These are phyloP conservation scores for Dimargaris xerosporica DNA, from an alignment of 192 early-diverging fungal species.

Conservation along the genomic window DNA sequence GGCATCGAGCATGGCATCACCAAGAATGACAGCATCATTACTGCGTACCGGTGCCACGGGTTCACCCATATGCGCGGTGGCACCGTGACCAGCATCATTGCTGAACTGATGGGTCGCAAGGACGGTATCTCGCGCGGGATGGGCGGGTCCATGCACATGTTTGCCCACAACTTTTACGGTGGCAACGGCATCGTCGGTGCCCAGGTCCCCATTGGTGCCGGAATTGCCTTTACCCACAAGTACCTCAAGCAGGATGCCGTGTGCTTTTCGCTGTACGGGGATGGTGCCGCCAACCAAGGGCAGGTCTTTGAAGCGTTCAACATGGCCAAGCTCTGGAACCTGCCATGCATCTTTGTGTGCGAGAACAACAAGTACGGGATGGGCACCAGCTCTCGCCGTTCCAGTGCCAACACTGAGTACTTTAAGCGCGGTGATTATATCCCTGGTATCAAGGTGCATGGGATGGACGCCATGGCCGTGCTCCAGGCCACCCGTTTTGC, in stretches of 20 bases:
- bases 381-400: conserved; percentile 82
- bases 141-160: conserved; percentile 99
- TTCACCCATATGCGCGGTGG: conserved; percentile 81
- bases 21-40: conserved; percentile 82
- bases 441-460: conserved; percentile 81
- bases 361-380: conserved; percentile 99
- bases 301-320: conserved; percentile 99
- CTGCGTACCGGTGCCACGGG: conserved; percentile 97
- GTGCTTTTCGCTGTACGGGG: conserved; percentile 88
- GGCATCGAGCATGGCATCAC: conserved; percentile 89
- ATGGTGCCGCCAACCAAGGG: conserved; percentile 96
- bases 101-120: conserved; percentile 68
- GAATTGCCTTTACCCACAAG: conserved; percentile 86
- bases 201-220: conserved; percentile 76
- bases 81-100: conserved; percentile 43
- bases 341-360: conserved; percentile 87
- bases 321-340: conserved; percentile 96
- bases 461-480: conserved; percentile 92
- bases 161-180: conserved; percentile 86
- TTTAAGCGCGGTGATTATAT: conserved; percentile 94
- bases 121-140: conserved; percentile 85
- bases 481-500: conserved; percentile 69
- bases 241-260: conserved; percentile 62
- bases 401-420: conserved; percentile 88
- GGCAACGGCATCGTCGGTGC: conserved; percentile 99